These are phyloP conservation scores for Chenopodium berlandieri DNA, from an alignment of 148 eudicot species.

Conservation along the genomic window DNA sequence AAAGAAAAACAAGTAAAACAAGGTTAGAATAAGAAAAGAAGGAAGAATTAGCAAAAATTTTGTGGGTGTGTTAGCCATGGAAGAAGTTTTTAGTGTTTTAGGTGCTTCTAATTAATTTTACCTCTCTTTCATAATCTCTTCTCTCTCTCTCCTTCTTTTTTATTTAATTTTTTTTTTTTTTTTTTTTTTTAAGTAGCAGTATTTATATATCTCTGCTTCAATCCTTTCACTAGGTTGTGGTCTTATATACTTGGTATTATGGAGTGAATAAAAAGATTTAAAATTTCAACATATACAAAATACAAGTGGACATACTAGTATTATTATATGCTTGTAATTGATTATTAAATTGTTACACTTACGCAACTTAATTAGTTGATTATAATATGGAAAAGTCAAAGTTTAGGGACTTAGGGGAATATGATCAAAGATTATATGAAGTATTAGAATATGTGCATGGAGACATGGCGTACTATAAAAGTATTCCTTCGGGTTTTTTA, in stretches of 20 bases:
- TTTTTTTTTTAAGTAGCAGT: neutral
- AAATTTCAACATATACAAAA: no score
- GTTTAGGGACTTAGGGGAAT: neutral
- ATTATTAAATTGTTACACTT: no score
- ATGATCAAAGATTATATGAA: neutral
- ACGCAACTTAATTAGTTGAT: neutral
- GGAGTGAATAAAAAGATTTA: neutral
- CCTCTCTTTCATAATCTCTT: neutral
- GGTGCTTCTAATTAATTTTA: no score
- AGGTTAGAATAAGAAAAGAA: slow-evolving; percentile 2
- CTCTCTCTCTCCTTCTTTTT: no score
- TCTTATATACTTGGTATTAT: no score
- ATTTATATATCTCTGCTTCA: neutral
- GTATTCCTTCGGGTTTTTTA: no score
- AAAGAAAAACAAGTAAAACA: slow-evolving; percentile 19
- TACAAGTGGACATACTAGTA: no score
- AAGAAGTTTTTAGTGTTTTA: no score
- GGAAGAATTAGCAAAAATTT: slow-evolving; percentile 18
- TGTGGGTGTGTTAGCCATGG: slow-evolving; percentile 25
- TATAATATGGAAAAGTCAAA: neutral
- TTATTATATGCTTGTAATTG: neutral
- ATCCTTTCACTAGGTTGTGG: no score
- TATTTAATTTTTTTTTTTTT: no score
- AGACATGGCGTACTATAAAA: neutral
- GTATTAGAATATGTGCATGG: neutral